Evolutionary conservation across 768 basidiomycete genomes (phyloP), one percentile per base, ranked within the genome.

Genomic region (Hemileccinum rubropunctum): DNA sequence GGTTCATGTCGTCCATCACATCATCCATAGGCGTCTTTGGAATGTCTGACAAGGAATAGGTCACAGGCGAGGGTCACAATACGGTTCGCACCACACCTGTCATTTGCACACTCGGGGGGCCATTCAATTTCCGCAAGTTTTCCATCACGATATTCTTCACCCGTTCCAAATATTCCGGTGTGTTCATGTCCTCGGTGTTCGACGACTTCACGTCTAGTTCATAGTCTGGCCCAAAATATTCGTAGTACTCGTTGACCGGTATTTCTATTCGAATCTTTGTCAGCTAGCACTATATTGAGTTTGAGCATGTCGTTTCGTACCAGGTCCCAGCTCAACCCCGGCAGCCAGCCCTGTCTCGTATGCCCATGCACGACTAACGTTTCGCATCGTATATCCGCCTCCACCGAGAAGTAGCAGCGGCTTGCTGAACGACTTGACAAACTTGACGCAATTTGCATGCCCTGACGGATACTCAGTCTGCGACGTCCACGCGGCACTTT

Each of bases 301-400:
- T 45, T 8, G 28, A 23, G n/a, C 9, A 10, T 1, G 9, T 20
- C 3, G 13, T 48, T 15, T 57, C 70, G 47, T 72, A 94, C 95
- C 83, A 59, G 83, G 77, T 17, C 84, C 86, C 13, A 99, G 80
- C 68, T 98, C 94, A 18, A 95, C 90, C 11, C 97, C 97, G 20
- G 95, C 94, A n/a, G 97, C 97, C 37, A 99, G 71, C 20, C 97
- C 97, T 3, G 97, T 99, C 71, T 99, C 97, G 61, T 83, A 99
- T 18, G 97, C 95, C 97, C 97, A 99, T 12, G 90, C 86, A 37
- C 97, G 81, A 55, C 92, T 94, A 52, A 98, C 95, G 55, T 95
- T 95, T 38, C 95, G 88, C 83, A 99, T 95, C 4, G 97, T 99
- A 69, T 99, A 99, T 0, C 97, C 97, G 10, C 97, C 97, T 23